Base-by-base conservation (phyloP, 1,284 basidiomycete genomes). In the Gymnopus androsaceus region DNA sequence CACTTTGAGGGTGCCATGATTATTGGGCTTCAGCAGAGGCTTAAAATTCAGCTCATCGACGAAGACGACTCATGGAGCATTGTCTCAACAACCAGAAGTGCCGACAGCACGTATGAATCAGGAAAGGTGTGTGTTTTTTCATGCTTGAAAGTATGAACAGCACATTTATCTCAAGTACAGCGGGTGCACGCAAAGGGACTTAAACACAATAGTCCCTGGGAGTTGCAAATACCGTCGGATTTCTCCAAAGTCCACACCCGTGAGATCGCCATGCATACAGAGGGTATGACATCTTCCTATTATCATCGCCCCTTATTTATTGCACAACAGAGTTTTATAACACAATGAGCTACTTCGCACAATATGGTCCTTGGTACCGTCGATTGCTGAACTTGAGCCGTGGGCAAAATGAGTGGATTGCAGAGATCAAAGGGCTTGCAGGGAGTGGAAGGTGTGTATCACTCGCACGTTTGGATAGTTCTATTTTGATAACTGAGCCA, bases 161-260 rank as follows among this genome's bases (percentile, higher is more conserved):
- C n/a, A n/a, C n/a, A n/a, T n/a, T n/a, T n/a, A n/a, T n/a, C n/a
- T n/a, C n/a, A n/a, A n/a, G n/a, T n/a, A n/a, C n/a, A n/a, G n/a
- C n/a, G n/a, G n/a, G n/a, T n/a, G n/a, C n/a, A n/a, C n/a, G n/a
- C n/a, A n/a, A n/a, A n/a, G n/a, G n/a, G n/a, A n/a, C n/a, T n/a
- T n/a, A n/a, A n/a, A n/a, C n/a, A n/a, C n/a, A n/a, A n/a, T n/a
- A n/a, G n/a, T n/a, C n/a, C n/a, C n/a, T n/a, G n/a, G n/a, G n/a
- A n/a, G n/a, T n/a, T n/a, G n/a, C n/a, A n/a, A n/a, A 45, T 73
- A 19, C 68, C 70, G 4, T 63, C 59, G n/a, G 65, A 69, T 19
- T 21, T 48, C 15, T 33, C 34, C 51, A 58, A 28, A 21, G 14
- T 14, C n/a, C 34, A 8, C 42, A 40, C 51, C 36, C 31, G 36